Conservation (phyloP, 805 yeast species). For the Saturnispora quitensis region DNA sequence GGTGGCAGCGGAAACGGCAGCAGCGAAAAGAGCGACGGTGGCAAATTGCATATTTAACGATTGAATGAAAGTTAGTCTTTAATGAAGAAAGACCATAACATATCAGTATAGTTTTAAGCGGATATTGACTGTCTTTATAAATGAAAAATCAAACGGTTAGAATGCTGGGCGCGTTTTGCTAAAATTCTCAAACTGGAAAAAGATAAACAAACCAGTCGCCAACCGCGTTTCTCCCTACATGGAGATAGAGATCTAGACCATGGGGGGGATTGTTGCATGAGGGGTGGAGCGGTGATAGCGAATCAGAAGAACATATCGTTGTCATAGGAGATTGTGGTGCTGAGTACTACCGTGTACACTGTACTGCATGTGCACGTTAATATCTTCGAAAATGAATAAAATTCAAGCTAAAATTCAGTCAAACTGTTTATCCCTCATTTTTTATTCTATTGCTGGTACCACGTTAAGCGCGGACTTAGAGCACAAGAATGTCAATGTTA, state of each 20-base stretch:
- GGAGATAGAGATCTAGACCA: not conserved
- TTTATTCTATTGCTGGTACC: not conserved
- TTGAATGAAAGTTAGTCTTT: constrained; percentile 16
- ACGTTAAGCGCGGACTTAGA: not conserved
- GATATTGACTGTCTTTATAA: not conserved
- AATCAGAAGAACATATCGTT: not conserved
- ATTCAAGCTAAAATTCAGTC: no score
- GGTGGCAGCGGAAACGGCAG: constrained; percentile 23
- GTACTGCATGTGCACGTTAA: no score
- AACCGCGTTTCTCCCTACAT: constrained; percentile 1
- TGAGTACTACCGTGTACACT: no score
- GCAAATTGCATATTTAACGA: constrained; percentile 37
- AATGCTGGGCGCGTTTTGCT: not conserved
- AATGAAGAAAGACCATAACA: not conserved
- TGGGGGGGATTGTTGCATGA: not conserved
- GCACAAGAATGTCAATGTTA: not conserved
- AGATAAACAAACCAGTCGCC: constrained; percentile 1
- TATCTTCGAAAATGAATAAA: no score
- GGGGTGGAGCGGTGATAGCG: not conserved
- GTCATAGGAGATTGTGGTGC: no score
- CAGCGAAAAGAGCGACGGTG: constrained; percentile 30
- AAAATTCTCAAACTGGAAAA: not conserved
- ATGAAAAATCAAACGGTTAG: not conserved
- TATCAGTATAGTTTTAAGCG: not conserved
- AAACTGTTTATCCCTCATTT: not conserved